Conservation (phyloP, 2,329 filamentous ascomycete genomes). For the Fusarium agapanthi region DNA sequence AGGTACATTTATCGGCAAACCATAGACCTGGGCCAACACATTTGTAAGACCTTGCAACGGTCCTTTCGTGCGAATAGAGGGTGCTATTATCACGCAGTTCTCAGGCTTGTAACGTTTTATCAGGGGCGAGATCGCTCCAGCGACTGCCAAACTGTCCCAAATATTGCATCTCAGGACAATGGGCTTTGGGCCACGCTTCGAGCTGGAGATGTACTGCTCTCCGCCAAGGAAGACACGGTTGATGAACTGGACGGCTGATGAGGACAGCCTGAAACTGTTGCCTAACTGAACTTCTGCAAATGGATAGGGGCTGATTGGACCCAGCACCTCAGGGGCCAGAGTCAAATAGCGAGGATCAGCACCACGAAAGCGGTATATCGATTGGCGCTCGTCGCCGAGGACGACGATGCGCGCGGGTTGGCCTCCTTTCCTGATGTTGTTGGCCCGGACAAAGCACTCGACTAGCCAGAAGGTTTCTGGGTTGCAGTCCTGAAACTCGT, state of each 20-base stretch:
- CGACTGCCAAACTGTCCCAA: constrained; percentile 13
- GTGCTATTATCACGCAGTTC: constrained; percentile 26
- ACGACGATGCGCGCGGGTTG: constrained; percentile 37
- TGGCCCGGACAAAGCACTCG: constrained; percentile 37
- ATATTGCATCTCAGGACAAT: constrained; percentile 36
- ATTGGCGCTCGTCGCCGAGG: constrained; percentile 45
- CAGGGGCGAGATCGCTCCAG: constrained; percentile 22
- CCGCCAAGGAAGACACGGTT: constrained; percentile 41
- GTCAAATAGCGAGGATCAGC: constrained; percentile 44
- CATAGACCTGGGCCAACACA: neutral
- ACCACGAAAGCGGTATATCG: constrained; percentile 42
- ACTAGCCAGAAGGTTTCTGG: constrained; percentile 41
- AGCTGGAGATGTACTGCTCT: constrained; percentile 42
- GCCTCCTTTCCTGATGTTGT: constrained; percentile 21
- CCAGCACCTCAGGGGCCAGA: constrained; percentile 33
- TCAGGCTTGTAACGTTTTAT: constrained; percentile 34
- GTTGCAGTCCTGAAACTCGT: constrained; percentile 47
- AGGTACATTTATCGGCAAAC: constrained; percentile 36
- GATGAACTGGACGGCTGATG: constrained; percentile 38
- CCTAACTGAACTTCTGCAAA: constrained; percentile 30
- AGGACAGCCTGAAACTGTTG: constrained; percentile 42
- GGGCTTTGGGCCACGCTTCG: constrained; percentile 42
- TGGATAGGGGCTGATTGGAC: constrained; percentile 30
- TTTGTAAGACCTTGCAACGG: constrained; percentile 5
- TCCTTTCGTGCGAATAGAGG: neutral